A percentile compares a stretch with the other conserved stretches of the same genome.
Evolutionary conservation across 2,329 filamentous ascomycete genomes (phyloP).

Genomic region (Sclerotinia borealis): DNA sequence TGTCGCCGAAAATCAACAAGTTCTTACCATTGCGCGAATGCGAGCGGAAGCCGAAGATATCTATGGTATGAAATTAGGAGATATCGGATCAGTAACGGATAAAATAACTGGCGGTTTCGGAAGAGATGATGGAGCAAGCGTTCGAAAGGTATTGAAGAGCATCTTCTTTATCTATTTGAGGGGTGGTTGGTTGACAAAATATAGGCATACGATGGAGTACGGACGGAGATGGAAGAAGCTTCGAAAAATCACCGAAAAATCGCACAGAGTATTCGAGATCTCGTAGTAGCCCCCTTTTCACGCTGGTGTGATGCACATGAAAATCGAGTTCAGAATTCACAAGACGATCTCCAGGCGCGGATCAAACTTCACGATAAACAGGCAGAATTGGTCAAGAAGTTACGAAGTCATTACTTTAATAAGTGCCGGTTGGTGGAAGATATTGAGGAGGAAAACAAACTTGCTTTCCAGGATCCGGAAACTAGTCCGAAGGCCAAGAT

Average conservation of each 20-base stretch:
- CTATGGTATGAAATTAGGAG: conserved; percentile 73
- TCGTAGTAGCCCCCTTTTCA: conserved; percentile 89
- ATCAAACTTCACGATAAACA: conserved; percentile 94
- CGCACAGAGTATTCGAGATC: conserved; percentile 88
- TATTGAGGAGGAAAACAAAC: conserved; percentile 95
- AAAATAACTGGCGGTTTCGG: conserved; percentile 77
- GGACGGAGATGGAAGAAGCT: conserved; percentile 86
- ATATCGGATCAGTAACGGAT: conserved; percentile 78
- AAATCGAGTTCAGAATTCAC: conserved; percentile 81
- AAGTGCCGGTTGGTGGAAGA: conserved; percentile 96
- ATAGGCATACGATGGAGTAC: conserved; percentile 90
- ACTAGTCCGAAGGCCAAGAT: conserved; percentile 60
- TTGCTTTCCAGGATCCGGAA: conserved; percentile 87
- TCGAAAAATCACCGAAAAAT: conserved; percentile 90
- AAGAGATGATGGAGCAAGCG: conserved; percentile 90
- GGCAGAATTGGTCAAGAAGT: conserved; percentile 82
- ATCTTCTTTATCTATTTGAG: neutral
- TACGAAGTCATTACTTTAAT: conserved; percentile 96
- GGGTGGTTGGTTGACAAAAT: conserved; percentile 21
- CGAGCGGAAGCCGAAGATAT: conserved; percentile 91
- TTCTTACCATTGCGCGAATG: conserved; percentile 85
- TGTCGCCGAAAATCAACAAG: conserved; percentile 88
- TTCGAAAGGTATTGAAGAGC: conserved; percentile 74
- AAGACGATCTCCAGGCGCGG: conserved; percentile 84
- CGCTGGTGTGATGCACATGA: conserved; percentile 97